phyloP scores from a whole-genome alignment of 2,329 filamentous ascomycete genomes.

The Neophaeococcomyces mojaviensis region DNA sequence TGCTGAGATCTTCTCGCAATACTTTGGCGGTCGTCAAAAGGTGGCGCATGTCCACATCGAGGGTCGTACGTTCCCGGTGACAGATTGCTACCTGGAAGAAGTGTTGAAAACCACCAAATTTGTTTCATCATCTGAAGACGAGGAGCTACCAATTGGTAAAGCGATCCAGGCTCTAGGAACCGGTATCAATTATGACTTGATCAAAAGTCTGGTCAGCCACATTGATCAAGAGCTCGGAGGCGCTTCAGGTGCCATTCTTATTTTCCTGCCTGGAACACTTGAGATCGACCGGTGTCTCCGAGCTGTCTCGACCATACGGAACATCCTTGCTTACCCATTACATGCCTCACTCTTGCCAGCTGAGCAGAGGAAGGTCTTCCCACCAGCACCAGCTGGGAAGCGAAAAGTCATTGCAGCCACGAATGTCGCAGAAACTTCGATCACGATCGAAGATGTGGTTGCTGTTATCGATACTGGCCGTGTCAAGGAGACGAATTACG shows the following conservation, averaged over 20 bases:
- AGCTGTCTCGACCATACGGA: slow-evolving; percentile 55
- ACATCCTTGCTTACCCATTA: slow-evolving; percentile 72
- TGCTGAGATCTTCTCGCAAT: slow-evolving; percentile 72
- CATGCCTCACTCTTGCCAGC: slow-evolving; percentile 85
- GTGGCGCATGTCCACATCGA: slow-evolving; percentile 81
- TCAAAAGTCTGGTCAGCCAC: slow-evolving; percentile 68
- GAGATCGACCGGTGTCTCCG: slow-evolving; percentile 81
- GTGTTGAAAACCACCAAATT: slow-evolving; percentile 67
- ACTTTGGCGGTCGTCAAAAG: slow-evolving; percentile 64
- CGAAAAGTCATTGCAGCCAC: slow-evolving; percentile 91
- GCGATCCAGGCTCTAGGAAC: slow-evolving; percentile 66
- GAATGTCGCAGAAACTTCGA: slow-evolving; percentile 96
- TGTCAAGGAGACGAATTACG: slow-evolving; percentile 94
- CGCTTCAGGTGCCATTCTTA: slow-evolving; percentile 79
- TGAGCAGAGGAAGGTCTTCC: slow-evolving; percentile 84
- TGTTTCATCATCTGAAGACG: slow-evolving; percentile 36
- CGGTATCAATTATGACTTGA: slow-evolving; percentile 84
- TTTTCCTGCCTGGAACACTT: slow-evolving; percentile 85
- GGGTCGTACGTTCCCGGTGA: slow-evolving; percentile 81
- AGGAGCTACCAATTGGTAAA: slow-evolving; percentile 51
- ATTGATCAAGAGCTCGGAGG: slow-evolving; percentile 71
- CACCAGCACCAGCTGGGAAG: slow-evolving; percentile 65
- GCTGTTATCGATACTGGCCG: slow-evolving; percentile 91
- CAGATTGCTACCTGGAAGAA: slow-evolving; percentile 85
- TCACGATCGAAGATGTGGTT: slow-evolving; percentile 95